Evolutionary conservation across 2,329 filamentous ascomycete genomes (phyloP).

Genomic region (Dendryphion nanum): DNA sequence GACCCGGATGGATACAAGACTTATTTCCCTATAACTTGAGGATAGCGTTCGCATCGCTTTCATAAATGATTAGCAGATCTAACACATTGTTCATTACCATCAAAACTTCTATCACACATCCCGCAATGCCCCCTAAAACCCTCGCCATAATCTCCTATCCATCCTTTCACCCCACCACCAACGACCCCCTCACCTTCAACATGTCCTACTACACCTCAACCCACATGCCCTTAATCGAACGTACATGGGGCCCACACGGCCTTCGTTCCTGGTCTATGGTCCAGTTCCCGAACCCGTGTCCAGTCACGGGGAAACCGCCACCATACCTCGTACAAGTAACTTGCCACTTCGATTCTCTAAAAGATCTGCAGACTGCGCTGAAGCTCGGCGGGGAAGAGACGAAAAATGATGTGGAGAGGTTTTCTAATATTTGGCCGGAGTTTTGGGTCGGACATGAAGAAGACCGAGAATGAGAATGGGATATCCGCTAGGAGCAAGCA

Average conservation of each 20-base stretch:
- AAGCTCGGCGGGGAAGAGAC: slow-evolving; percentile 9
- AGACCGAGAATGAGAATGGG: too few species aligned
- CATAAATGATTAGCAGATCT: too few species aligned
- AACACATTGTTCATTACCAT: too few species aligned
- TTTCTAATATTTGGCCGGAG: slow-evolving; percentile 15
- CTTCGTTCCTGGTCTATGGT: slow-evolving; percentile 24
- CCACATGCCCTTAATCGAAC: slow-evolving; percentile 45
- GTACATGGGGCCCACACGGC: slow-evolving; percentile 38
- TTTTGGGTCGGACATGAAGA: slow-evolving; percentile 18
- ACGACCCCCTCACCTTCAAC: slow-evolving; percentile 38
- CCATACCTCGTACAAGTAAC: slow-evolving; percentile 15
- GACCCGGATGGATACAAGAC: too few species aligned
- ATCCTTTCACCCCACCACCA: slow-evolving; percentile 35
- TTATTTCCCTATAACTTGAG: too few species aligned
- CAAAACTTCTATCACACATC: too few species aligned
- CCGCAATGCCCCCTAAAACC: slow-evolving; percentile 2
- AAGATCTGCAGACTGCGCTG: slow-evolving; percentile 11
- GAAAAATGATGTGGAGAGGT: slow-evolving; percentile 12
- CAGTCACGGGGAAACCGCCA: slow-evolving; percentile 12
- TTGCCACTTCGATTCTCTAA: slow-evolving; percentile 9
- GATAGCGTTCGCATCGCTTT: too few species aligned
- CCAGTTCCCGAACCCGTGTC: slow-evolving; percentile 13
- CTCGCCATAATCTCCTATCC: slow-evolving; percentile 13
- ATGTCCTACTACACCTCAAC: slow-evolving; percentile 46
- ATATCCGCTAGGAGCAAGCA: too few species aligned